Conservation (phyloP, 441 rosid species). For the Geranium incanum region DNA sequence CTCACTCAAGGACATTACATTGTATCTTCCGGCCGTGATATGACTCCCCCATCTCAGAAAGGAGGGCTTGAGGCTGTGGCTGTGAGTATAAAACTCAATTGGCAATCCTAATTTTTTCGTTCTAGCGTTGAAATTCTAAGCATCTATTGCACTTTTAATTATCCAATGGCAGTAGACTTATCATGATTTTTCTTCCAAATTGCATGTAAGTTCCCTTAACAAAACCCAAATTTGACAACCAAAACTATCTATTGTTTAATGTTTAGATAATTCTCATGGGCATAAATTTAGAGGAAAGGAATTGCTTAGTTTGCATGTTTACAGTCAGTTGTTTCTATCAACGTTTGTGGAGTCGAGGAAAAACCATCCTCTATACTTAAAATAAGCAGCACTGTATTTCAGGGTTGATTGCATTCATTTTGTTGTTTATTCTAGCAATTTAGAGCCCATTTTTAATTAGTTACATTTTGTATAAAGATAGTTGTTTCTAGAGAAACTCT, state of each 20-base stretch:
- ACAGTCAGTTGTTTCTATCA: background rate
- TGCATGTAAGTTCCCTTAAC: background rate
- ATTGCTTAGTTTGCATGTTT: background rate
- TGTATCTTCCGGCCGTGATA: slow-evolving; percentile 70
- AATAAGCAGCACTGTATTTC: too few species aligned
- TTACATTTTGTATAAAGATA: background rate
- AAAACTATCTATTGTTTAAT: too few species aligned
- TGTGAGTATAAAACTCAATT: slow-evolving; percentile 41
- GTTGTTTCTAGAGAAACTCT: background rate
- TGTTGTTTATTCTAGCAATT: too few species aligned
- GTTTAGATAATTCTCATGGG: background rate
- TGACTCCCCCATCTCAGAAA: slow-evolving; percentile 48
- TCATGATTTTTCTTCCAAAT: background rate
- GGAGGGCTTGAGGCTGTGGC: slow-evolving; percentile 67
- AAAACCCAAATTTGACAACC: background rate
- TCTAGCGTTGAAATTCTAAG: background rate
- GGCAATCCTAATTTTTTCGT: background rate
- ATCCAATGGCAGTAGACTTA: background rate
- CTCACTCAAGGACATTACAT: slow-evolving; percentile 97
- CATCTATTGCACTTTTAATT: background rate
- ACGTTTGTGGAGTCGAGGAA: background rate
- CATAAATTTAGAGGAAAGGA: background rate
- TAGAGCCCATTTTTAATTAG: too few species aligned
- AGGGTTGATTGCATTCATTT: too few species aligned
- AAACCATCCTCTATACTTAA: too few species aligned